Evolutionary conservation across 192 early-diverging fungal genomes (phyloP).

Genomic region (Pilobolus umbonatus): DNA sequence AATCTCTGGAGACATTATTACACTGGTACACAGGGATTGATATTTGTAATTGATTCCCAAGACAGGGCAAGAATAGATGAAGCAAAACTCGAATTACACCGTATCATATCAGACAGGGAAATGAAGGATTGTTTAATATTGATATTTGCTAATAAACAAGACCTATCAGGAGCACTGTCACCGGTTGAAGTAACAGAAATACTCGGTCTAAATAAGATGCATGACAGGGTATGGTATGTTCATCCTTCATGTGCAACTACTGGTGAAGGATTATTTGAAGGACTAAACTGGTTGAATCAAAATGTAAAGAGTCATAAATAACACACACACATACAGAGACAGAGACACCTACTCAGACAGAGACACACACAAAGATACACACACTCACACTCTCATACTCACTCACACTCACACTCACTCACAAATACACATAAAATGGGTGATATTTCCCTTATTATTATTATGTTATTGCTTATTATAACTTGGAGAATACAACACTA

Average conservation of each 20-base stretch:
- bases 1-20: slow-evolving; percentile 87
- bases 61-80: slow-evolving; percentile 85
- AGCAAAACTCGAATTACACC: slow-evolving; percentile 76
- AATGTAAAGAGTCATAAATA: slow-evolving; percentile 51
- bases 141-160: slow-evolving; percentile 60
- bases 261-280: slow-evolving; percentile 81
- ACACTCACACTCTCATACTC: too few species aligned
- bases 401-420: too few species aligned
- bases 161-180: slow-evolving; percentile 58
- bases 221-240: slow-evolving; percentile 90
- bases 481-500: slow-evolving; percentile 2
- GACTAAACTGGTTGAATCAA: slow-evolving; percentile 81
- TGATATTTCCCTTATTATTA: too few species aligned
- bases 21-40: slow-evolving; percentile 80
- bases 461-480: too few species aligned
- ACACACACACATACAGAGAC: too few species aligned
- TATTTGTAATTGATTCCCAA: slow-evolving; percentile 86
- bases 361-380: too few species aligned
- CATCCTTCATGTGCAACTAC: slow-evolving; percentile 80
- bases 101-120: slow-evolving; percentile 81
- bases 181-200: slow-evolving; percentile 92
- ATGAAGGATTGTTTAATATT: slow-evolving; percentile 80
- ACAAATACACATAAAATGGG: too few species aligned
- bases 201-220: slow-evolving; percentile 81
- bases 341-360: too few species aligned